Conservation (phyloP, 75 land plant genomes). For the Chamaecyparis obtusa region DNA sequence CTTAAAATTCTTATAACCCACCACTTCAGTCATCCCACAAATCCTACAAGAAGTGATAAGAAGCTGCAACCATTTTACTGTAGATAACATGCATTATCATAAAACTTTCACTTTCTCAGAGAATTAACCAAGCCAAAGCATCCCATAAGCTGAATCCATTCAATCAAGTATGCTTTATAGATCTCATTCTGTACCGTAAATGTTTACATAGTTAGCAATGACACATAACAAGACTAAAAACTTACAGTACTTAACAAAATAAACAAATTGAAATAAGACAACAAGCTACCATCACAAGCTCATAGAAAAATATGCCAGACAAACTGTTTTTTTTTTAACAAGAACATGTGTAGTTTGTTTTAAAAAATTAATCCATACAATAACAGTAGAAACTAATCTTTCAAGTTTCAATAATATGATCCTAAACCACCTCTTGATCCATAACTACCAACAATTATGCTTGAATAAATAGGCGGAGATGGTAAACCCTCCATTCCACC, state of each 20-base stretch:
- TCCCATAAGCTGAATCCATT: background rate
- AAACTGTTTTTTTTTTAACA: background rate
- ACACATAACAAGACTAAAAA: background rate
- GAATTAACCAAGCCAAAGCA: background rate
- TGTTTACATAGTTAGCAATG: background rate
- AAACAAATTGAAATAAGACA: background rate
- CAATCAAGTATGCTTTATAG: background rate
- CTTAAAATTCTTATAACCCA: too few relatives aligned
- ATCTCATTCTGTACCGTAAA: background rate
- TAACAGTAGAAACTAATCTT: background rate
- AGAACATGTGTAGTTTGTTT: background rate
- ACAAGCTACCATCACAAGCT: background rate
- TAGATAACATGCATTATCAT: background rate
- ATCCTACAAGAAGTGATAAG: background rate
- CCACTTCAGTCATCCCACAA: background rate
- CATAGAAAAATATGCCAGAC: background rate
- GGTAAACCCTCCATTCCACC: slow-evolving; percentile 1
- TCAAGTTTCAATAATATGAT: slow-evolving; percentile 7
- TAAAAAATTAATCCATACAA: background rate
- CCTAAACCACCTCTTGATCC: background rate
- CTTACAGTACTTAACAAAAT: background rate
- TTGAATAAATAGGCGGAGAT: background rate
- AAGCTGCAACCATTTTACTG: background rate
- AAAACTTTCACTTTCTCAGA: background rate
- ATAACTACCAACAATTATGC: background rate